These are phyloP conservation scores for Neostapfia colusana DNA, from an alignment of 176 grass and related monocot species.

Conservation along the genomic window DNA sequence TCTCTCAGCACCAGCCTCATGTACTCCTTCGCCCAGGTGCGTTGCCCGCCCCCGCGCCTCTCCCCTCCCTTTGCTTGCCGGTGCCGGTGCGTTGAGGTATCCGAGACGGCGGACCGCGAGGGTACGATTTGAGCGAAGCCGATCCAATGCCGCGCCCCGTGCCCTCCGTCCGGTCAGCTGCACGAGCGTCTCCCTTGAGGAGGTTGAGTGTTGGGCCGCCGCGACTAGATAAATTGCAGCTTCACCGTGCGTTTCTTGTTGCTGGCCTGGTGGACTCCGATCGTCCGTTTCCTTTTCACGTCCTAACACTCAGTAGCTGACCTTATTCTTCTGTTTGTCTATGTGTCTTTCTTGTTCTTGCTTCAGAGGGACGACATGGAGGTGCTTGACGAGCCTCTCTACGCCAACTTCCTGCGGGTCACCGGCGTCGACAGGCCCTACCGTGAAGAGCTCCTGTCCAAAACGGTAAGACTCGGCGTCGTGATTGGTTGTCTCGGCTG, in stretches of 20 bases:
- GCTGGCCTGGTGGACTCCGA: background rate
- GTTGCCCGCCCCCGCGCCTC: background rate
- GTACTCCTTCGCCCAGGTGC: constrained; percentile 97
- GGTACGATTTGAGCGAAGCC: background rate
- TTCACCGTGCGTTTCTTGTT: background rate
- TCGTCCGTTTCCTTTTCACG: background rate
- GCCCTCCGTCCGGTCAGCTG: background rate
- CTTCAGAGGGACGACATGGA: constrained; percentile 81
- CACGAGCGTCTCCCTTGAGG: background rate
- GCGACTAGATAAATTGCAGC: background rate
- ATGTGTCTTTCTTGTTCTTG: background rate
- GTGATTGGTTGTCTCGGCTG: background rate
- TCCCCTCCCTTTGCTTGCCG: background rate
- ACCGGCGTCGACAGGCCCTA: constrained; percentile 78
- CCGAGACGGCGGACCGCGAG: background rate
- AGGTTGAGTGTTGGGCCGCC: background rate
- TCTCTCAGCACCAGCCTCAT: constrained; percentile 99
- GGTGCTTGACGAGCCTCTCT: constrained; percentile 93
- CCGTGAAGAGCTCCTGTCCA: constrained; percentile 66
- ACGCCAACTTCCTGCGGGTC: constrained; percentile 72
- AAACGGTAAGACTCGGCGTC: constrained; percentile 52
- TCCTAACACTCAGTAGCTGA: background rate
- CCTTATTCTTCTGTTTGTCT: background rate
- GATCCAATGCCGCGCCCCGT: background rate
- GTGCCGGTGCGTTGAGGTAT: background rate